phyloP scores from a whole-genome alignment of 306 rosid genomes.

The Hippophae rhamnoides region DNA sequence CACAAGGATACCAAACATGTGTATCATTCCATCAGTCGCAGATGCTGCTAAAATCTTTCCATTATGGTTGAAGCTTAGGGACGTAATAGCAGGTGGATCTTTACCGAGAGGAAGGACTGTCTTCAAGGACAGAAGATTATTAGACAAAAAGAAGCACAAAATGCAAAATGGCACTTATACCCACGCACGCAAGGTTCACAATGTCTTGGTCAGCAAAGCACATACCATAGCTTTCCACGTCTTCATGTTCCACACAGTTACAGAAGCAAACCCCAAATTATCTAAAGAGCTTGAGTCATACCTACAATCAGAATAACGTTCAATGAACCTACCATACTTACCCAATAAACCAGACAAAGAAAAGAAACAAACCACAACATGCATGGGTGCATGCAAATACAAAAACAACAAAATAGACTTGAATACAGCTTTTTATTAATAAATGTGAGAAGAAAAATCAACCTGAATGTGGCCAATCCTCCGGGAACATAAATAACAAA shows the following conservation, averaged over 20 bases:
- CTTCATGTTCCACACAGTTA: conserved; percentile 98
- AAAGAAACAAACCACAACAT: background rate
- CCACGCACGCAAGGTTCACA: background rate
- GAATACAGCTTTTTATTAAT: too few relatives aligned
- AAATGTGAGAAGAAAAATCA: too few relatives aligned
- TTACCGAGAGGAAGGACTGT: conserved; percentile 97
- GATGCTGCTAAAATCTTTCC: conserved; percentile 94
- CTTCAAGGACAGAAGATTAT: conserved; percentile 64
- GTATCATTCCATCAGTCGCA: conserved; percentile 96
- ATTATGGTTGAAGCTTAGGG: conserved; percentile 90
- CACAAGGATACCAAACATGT: conserved; percentile 94
- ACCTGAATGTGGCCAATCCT: too few relatives aligned
- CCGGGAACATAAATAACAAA: too few relatives aligned
- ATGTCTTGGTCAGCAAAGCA: conserved; percentile 23
- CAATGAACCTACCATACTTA: conserved; percentile 14
- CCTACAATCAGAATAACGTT: conserved; percentile 32
- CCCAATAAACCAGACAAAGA: conserved; percentile 7
- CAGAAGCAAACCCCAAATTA: conserved; percentile 68
- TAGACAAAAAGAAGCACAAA: conserved; percentile 16
- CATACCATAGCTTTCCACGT: conserved; percentile 91
- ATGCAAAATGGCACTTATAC: conserved; percentile 8
- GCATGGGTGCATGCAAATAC: too few relatives aligned
- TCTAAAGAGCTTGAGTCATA: conserved; percentile 45
- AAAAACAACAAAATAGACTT: too few relatives aligned
- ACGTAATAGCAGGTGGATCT: conserved; percentile 96